These are phyloP conservation scores for Fagus crenata DNA, from an alignment of 306 rosid species.

Conservation along the genomic window DNA sequence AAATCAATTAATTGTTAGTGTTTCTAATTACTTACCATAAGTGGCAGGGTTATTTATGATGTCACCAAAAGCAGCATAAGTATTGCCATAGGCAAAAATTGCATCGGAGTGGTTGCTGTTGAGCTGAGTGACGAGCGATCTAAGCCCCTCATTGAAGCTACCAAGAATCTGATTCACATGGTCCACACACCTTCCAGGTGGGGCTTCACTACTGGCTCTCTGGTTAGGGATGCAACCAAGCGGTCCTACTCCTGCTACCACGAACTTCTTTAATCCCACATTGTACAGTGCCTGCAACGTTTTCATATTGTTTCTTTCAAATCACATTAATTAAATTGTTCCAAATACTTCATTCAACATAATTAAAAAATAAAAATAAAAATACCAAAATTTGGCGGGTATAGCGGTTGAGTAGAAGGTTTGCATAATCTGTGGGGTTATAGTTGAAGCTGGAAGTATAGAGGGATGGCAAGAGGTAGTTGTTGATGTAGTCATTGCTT, in stretches of 20 bases:
- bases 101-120: conserved; percentile 50
- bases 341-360: too few species aligned
- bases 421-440: conserved; percentile 49
- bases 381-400: conserved; percentile 48
- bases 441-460: conserved; percentile 48
- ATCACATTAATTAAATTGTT: too few species aligned
- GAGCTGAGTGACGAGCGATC: conserved; percentile 49
- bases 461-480: conserved; percentile 56
- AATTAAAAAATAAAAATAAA: background rate
- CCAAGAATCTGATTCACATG: conserved; percentile 65
- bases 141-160: conserved; percentile 57
- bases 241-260: conserved; percentile 68
- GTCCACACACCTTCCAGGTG: conserved; percentile 58
- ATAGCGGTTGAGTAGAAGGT: conserved; percentile 59
- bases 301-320: too few species aligned
- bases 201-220: conserved; percentile 46
- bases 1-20: too few species aligned
- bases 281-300: conserved; percentile 45
- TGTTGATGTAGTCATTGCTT: conserved; percentile 79
- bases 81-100: conserved; percentile 54
- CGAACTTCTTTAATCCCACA: conserved; percentile 64
- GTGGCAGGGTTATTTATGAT: conserved; percentile 64
- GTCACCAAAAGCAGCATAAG: conserved; percentile 59
- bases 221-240: conserved; percentile 81
- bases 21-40: conserved; percentile 41